Evolutionary conservation across 345 rosid species (phyloP).

Genomic region (Psidium guajava): DNA sequence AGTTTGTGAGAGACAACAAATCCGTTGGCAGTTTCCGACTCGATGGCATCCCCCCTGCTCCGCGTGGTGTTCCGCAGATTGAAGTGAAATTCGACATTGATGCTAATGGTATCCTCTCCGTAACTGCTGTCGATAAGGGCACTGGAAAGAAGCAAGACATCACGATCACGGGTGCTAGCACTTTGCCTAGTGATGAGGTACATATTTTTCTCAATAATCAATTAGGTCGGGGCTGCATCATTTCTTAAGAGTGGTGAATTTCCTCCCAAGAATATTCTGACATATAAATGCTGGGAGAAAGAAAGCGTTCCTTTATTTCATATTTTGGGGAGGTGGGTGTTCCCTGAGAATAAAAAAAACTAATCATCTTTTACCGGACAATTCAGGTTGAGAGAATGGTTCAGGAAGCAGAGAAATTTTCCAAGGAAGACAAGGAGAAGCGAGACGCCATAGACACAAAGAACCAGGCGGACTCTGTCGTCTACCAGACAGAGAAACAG

Average conservation of each 20-base stretch:
- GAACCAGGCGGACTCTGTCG: constrained; percentile 90
- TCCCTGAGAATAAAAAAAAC: neutral
- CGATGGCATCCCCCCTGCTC: constrained; percentile 45
- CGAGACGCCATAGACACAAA: constrained; percentile 95
- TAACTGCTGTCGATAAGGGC: constrained; percentile 38
- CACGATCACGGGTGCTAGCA: constrained; percentile 52
- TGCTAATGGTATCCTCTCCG: constrained; percentile 48
- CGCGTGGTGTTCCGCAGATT: constrained; percentile 45
- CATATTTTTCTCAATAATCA: neutral
- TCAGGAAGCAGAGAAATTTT: constrained; percentile 73
- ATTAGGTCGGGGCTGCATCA: neutral
- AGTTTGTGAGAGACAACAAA: constrained; percentile 91
- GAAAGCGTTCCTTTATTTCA: neutral
- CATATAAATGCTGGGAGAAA: neutral
- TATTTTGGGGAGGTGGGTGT: neutral
- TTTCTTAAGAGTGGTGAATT: neutral
- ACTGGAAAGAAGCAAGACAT: constrained; percentile 51
- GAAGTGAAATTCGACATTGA: constrained; percentile 46
- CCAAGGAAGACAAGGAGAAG: constrained; percentile 90
- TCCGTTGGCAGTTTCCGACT: constrained; percentile 61
- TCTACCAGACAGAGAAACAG: constrained; percentile 95
- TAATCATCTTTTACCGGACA: neutral
- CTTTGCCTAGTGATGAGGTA: constrained; percentile 94
- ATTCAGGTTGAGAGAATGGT: constrained; percentile 84
- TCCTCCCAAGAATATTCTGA: neutral